phyloP scores from a whole-genome alignment of 306 rosid genomes.

The Quercus rubra region DNA sequence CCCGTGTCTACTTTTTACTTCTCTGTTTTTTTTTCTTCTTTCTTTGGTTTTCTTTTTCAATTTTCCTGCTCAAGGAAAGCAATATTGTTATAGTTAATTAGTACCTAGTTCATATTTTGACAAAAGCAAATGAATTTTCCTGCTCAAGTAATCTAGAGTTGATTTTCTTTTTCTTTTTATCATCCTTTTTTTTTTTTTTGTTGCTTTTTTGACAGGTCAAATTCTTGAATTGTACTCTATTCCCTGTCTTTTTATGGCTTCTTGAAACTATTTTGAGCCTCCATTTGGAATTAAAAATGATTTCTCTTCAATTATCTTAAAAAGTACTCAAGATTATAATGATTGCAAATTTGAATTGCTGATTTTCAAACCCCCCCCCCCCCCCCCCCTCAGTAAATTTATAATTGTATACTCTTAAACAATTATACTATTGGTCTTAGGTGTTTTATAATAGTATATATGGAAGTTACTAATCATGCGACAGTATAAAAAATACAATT shows the following conservation, averaged over 20 bases:
- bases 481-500: no score
- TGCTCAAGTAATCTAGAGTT: neutral
- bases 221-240: constrained; percentile 47
- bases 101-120: constrained; percentile 20
- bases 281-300: neutral
- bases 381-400: no score
- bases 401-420: no score
- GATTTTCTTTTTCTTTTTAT: neutral
- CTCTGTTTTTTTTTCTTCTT: neutral
- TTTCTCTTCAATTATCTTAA: neutral
- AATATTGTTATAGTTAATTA: constrained; percentile 12
- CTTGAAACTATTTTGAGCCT: neutral
- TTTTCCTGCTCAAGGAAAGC: neutral
- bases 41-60: neutral
- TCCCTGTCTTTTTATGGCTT: constrained; percentile 1
- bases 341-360: no score
- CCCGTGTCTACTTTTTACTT: constrained; percentile 5
- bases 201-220: constrained; percentile 41
- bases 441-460: no score
- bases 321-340: neutral
- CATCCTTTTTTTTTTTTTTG: neutral
- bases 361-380: no score
- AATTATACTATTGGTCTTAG: no score
- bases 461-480: no score
- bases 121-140: constrained; percentile 14